These are phyloP conservation scores for Suillus subaureus DNA, from an alignment of 768 basidiomycete genomes.

Conservation along the genomic window DNA sequence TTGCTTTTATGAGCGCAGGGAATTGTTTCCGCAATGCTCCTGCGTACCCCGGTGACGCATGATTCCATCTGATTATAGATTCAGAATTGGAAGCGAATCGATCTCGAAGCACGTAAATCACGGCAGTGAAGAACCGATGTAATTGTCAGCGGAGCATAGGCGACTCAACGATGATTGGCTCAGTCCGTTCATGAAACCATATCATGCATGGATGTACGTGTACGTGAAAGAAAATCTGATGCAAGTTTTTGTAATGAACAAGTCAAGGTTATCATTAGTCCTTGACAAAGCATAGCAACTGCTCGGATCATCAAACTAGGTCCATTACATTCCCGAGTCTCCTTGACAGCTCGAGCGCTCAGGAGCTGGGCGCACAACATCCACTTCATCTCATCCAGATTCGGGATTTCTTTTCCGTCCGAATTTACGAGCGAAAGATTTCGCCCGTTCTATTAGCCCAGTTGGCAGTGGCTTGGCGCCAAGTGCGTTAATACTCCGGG, in stretches of 20 bases:
- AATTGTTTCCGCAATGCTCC: slow-evolving; percentile 16
- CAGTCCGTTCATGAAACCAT: slow-evolving; percentile 15
- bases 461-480: slow-evolving; percentile 22
- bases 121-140: slow-evolving; percentile 9
- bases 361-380: slow-evolving; percentile 9
- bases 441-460: slow-evolving; percentile 40
- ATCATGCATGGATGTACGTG: slow-evolving; percentile 18
- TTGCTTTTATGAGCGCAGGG: slow-evolving; percentile 22
- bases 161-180: slow-evolving; percentile 22
- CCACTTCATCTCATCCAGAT: slow-evolving; percentile 15
- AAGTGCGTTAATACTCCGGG: slow-evolving; percentile 31
- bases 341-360: not conserved
- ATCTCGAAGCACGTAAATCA: slow-evolving; percentile 30
- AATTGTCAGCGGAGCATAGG: not conserved
- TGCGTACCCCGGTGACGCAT: slow-evolving; percentile 9
- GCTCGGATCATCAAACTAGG: slow-evolving; percentile 11
- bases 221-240: slow-evolving; percentile 24
- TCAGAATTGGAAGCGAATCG: slow-evolving; percentile 10
- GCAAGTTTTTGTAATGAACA: slow-evolving; percentile 11
- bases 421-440: slow-evolving; percentile 45
- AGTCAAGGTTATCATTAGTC: slow-evolving; percentile 5
- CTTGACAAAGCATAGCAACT: slow-evolving; percentile 30
- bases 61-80: slow-evolving; percentile 21
- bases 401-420: slow-evolving; percentile 39
- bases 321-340: not conserved